Evolutionary conservation across 176 grass and related monocot genomes (phyloP).

Genomic region (Areca catechu): DNA sequence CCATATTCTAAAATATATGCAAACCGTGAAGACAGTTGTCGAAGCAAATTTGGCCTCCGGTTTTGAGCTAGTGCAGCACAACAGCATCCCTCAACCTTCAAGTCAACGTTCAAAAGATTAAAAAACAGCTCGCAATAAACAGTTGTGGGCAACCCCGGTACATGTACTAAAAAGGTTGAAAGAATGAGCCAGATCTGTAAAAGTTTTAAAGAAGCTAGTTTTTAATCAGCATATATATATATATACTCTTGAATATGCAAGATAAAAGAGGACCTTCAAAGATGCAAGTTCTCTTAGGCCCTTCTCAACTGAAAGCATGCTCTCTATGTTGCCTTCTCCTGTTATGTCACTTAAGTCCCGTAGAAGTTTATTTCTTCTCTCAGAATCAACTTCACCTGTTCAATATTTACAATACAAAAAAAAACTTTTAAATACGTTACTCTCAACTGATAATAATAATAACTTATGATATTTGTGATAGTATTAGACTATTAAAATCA

Average conservation of each 20-base stretch:
- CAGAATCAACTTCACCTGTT: conserved; percentile 57
- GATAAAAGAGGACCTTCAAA: conserved; percentile 53
- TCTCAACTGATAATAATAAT: background rate
- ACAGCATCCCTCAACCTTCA: conserved; percentile 95
- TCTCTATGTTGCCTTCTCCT: conserved; percentile 98
- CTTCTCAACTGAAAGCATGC: conserved; percentile 98
- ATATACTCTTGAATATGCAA: too few species aligned
- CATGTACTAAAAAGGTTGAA: too few species aligned
- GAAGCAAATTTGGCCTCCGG: conserved; percentile 73
- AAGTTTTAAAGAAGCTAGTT: too few species aligned
- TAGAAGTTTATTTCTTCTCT: conserved; percentile 64
- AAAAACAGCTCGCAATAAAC: conserved; percentile 14
- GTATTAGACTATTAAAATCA: background rate
- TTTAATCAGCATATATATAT: too few species aligned
- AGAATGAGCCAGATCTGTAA: too few species aligned
- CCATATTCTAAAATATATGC: background rate
- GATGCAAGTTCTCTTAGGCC: conserved; percentile 90
- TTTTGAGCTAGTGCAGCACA: conserved; percentile 83
- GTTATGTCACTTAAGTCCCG: conserved; percentile 78
- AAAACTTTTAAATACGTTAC: conserved; percentile 4
- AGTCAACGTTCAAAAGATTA: conserved; percentile 16
- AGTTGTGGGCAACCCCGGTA: background rate
- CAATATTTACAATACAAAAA: conserved; percentile 15
- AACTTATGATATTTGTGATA: conserved; percentile 6
- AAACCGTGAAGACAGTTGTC: conserved; percentile 95